Percentiles rank a stretch among this genome's conserved stretches.
Evolutionary conservation across 2,329 filamentous ascomycete species (phyloP).

Genomic region (Coleophoma eucalyptorum): DNA sequence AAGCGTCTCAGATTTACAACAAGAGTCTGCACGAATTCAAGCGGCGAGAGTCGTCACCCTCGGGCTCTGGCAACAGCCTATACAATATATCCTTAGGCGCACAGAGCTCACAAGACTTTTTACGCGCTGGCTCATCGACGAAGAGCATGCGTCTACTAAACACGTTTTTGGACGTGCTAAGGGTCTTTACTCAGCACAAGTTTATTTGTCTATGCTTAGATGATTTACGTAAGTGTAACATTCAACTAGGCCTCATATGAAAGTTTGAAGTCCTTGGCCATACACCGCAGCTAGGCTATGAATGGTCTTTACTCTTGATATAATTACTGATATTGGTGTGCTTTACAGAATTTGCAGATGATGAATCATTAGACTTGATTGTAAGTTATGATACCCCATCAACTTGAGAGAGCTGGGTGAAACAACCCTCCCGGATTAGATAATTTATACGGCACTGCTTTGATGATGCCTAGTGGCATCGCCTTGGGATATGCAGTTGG

Average conservation of each 20-base stretch:
- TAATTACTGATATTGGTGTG: too few species aligned
- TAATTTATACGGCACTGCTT: too few species aligned
- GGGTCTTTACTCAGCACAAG: slow-evolving; percentile 77
- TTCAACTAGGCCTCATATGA: too few species aligned
- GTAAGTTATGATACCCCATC: too few species aligned
- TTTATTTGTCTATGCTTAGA: slow-evolving; percentile 87
- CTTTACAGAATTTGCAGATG: slow-evolving; percentile 69
- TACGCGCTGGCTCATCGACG: slow-evolving; percentile 53
- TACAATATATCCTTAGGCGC: slow-evolving; percentile 30
- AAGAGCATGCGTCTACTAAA: slow-evolving; percentile 77
- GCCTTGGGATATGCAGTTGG: too few species aligned
- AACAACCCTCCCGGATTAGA: too few species aligned
- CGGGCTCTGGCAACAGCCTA: slow-evolving; percentile 17
- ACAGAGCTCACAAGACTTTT: slow-evolving; percentile 55
- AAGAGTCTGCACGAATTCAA: slow-evolving; percentile 20
- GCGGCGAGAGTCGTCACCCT: slow-evolving; percentile 22
- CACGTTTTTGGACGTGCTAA: slow-evolving; percentile 80
- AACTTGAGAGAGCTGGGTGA: too few species aligned
- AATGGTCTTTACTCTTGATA: too few species aligned
- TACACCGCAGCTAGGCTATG: too few species aligned
- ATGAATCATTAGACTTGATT: slow-evolving; percentile 81
- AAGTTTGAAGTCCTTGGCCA: too few species aligned
- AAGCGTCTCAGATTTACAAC: slow-evolving; percentile 21
- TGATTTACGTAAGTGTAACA: slow-evolving; percentile 53
- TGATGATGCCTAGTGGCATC: too few species aligned